phyloP scores from a whole-genome alignment of 2,329 filamentous ascomycete species.

The Xylariaceae sp. region DNA sequence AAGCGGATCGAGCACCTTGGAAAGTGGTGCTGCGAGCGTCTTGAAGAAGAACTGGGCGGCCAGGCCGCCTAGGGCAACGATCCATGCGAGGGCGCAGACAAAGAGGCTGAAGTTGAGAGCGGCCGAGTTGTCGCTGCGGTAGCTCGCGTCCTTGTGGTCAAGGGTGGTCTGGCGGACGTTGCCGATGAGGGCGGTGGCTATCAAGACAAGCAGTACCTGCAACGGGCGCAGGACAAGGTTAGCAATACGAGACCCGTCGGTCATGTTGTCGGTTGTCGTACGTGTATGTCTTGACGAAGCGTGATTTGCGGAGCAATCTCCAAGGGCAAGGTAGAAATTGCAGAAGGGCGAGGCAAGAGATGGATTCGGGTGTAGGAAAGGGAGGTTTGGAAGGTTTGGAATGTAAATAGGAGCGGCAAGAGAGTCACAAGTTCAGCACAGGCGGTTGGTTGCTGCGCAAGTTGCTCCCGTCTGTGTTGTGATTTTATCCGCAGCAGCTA shows the following conservation, averaged over 20 bases:
- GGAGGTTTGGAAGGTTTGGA: too few species aligned
- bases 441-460: too few species aligned
- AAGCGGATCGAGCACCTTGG: slow-evolving; percentile 31
- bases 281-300: neutral
- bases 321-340: too few species aligned
- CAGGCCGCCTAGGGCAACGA: slow-evolving; percentile 51
- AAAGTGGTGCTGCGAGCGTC: slow-evolving; percentile 22
- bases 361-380: too few species aligned
- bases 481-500: too few species aligned
- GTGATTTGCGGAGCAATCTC: too few species aligned
- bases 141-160: slow-evolving; percentile 31
- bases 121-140: slow-evolving; percentile 39
- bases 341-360: too few species aligned
- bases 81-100: slow-evolving; percentile 61
- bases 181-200: slow-evolving; percentile 54
- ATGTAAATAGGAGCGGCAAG: too few species aligned
- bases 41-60: slow-evolving; percentile 22
- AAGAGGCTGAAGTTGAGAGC: slow-evolving; percentile 67
- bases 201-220: slow-evolving; percentile 50
- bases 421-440: too few species aligned
- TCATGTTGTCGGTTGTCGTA: neutral
- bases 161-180: slow-evolving; percentile 43
- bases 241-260: neutral
- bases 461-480: too few species aligned
- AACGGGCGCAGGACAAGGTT: slow-evolving; percentile 36